Evolutionary conservation across 345 rosid genomes (phyloP), one percentile per base, ranked within the genome.

Genomic region (Dipteronia sinensis): DNA sequence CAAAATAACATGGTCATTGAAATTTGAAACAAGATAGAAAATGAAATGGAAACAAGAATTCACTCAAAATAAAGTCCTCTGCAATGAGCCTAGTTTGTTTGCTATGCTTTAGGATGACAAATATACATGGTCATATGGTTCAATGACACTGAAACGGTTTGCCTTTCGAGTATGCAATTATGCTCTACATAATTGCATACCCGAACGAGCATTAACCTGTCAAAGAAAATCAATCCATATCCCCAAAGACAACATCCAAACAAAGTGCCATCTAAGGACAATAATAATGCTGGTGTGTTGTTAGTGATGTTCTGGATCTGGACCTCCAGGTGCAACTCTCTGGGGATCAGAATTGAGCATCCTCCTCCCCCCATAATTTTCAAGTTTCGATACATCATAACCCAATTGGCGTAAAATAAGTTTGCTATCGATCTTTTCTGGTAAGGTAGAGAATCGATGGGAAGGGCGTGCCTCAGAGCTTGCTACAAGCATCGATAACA

Each of bases 221-320:
- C 23, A 10, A 71, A 16, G 46, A 71, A 42, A 71, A 71, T 53
- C 42, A 56, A 68, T 68, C 51, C 25, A 42, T 10, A 8, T 25
- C 27, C 7, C 70, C 70, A 2, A 10, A 10, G 56, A 51, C 19
- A 19, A 7, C 25, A 20, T 44, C 31, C 56, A 22, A 7, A 11
- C 20, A 3, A 38, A 58, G 40, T 61, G 65, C 17, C 25, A 19
- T 34, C 65, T 38, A 12, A 12, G 65, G 75, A 72, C 47, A 13
- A 9, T n/a, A 42, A 34, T n/a, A 42, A 51, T 51, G 78, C 51
- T 53, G 65, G 13, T 13, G 47, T 23, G 63, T 40, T 10, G 56
- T 53, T 78, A 71, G 66, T 88, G 86, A 76, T 88, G 91, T 7
- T 74, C 61, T 44, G 88, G 76, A 78, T 88, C 88, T 7, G 91